Base-by-base conservation (phyloP, 2,329 filamentous ascomycete genomes). In the Tolypocladium ovalisporum region DNA sequence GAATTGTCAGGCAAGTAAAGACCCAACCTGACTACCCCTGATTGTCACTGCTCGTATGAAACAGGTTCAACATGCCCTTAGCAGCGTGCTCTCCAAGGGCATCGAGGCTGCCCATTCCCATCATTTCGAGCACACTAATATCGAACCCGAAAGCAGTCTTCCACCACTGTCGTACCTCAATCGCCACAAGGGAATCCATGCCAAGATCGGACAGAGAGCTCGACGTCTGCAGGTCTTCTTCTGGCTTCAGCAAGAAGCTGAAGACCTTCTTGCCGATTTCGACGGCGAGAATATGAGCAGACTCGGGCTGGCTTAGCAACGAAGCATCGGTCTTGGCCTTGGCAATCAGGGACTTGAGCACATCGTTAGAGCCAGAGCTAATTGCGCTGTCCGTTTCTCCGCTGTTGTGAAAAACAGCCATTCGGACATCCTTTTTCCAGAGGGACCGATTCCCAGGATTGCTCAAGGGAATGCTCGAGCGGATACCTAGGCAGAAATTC, bases 151-250 rank as follows among this genome's bases (percentile, higher is more conserved):
- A 57, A 9, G 51, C 56, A 24, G 62, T 59, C 32, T 56, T 55
- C 39, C 61, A 60, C 65, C 65, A 67, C 3, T 55, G 58, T 1
- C 62, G 54, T 24, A 67, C 40, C 54, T 67, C 65, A 6, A 67
- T 53, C 1, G 57, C 63, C 0, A 66, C 59, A 15, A 67, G 44
- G 4, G 64, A 66, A 42, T 67, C 65, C 13, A 65, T 10, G 10
- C 63, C 64, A 9, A 66, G 39, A 3, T 61, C 62, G 29, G 35
- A 47, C 35, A 63, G 59, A 8, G 51, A 29, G 54, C 29, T 10
- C 1, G 27, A 42, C 29, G 51, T 55, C 29, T 56, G 52, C 19
- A 55, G 36, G 10, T 55, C 59, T 29, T 57, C 59, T 10, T 62
- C 53, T 27, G 42, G 22, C 22, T 58, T 60, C 36, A 66, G 60